A percentile compares a stretch with the other conserved stretches of the same genome.
These are phyloP conservation scores for Dioszegia crocea DNA, from an alignment of 768 basidiomycete species.

Conservation along the genomic window DNA sequence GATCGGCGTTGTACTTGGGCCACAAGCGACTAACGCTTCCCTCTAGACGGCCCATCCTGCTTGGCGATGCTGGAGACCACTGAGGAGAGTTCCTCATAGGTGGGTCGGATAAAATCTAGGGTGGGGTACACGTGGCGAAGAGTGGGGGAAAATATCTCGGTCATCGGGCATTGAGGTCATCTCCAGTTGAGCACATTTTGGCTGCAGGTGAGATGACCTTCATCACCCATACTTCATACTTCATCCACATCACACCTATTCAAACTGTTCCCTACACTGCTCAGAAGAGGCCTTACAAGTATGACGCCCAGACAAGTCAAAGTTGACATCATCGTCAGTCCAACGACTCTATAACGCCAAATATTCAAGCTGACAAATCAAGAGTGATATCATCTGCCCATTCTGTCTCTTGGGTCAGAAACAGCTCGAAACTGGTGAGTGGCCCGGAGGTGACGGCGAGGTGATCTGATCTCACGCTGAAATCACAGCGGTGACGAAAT, in stretches of 20 bases:
- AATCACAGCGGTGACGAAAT: constrained; percentile 21
- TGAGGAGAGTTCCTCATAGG: no score
- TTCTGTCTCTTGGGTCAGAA: constrained; percentile 30
- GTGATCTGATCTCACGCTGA: not conserved
- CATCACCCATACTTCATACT: no score
- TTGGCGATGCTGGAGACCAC: no score
- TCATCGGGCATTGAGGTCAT: no score
- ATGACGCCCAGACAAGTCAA: constrained; percentile 6
- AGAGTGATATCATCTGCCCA: constrained; percentile 36
- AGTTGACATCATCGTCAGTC: constrained; percentile 10
- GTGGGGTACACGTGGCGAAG: no score
- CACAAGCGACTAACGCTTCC: no score
- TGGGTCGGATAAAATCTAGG: no score
- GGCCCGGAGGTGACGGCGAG: not conserved
- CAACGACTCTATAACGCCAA: not conserved
- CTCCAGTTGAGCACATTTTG: no score
- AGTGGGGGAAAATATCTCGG: no score
- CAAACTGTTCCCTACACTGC: not conserved
- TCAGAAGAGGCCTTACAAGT: not conserved
- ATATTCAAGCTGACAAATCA: not conserved
- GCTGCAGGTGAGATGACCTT: no score
- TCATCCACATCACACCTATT: not conserved
- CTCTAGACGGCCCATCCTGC: no score
- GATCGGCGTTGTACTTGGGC: no score
- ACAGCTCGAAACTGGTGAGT: constrained; percentile 16